Base-by-base conservation (phyloP, 2,329 filamentous ascomycete genomes). In the Didymella pinodella region DNA sequence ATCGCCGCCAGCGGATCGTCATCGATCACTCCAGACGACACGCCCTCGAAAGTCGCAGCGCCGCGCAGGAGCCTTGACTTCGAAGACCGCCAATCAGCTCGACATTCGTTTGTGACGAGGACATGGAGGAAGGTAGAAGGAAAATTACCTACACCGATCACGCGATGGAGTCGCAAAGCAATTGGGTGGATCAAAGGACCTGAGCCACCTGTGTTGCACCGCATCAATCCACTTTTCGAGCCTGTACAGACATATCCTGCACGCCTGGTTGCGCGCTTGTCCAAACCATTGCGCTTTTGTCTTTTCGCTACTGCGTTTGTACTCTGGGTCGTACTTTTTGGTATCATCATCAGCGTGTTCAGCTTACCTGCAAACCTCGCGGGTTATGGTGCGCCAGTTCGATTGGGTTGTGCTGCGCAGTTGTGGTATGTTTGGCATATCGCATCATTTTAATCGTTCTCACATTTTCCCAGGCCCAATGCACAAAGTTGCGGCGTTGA, bases 261-360 rank as follows among this genome's bases (percentile, higher is more conserved):
- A 55, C 77, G 79, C 43, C 74, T 91, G 41, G 75, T 92, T 52
- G 85, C 79, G 54, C 83, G 85, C 56, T 73, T 90, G 2, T 87
- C 88, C 0, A 82, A 81, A 53, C 77, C 76, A 59, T 82, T 76
- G 60, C 85, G 88, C 54, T 82, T 84, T 10, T 81, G 80, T 67
- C 76, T 90, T 3, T 81, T 89, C 36, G 75, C 85, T 22, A 73
- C 79, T 18, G 87, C 86, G 54, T 85, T 89, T 44, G 81, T 84
- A 26, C 71, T 86, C 26, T 94, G 91, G 91, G 75, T 90, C 16
- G 75, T 90, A 31, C 80, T 85, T 1, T 93, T 93, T 73, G 84
- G 85, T 25, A 74, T 92, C 28, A 83, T 93, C 32, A 84, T 91
- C 75, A 85, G 86, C 64, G 81, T 84, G 54, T 87, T 87, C 49